Evolutionary conservation across 2,329 filamentous ascomycete species (phyloP).

Genomic region (Niveomyces coronatus): DNA sequence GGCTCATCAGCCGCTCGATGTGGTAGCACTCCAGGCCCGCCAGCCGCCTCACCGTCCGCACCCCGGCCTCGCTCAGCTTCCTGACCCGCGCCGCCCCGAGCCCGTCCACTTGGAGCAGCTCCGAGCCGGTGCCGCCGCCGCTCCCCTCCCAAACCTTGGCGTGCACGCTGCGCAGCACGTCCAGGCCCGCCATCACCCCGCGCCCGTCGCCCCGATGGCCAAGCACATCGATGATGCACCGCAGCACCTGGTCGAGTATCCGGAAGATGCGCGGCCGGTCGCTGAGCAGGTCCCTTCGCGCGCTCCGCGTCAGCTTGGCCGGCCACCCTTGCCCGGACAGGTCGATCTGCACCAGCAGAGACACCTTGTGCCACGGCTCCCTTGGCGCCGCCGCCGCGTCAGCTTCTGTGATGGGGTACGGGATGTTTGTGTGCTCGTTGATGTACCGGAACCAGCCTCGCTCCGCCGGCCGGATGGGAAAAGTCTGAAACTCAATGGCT

Average conservation of each 20-base stretch:
- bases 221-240: conserved; percentile 29
- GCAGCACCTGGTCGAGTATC: conserved; percentile 23
- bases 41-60: conserved; percentile 63
- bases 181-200: conserved; percentile 58
- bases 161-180: conserved; percentile 66
- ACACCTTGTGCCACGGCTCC: conserved; percentile 61
- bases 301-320: conserved; percentile 28
- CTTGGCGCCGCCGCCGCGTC: too few species aligned
- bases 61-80: conserved; percentile 60
- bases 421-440: conserved; percentile 28
- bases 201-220: conserved; percentile 47
- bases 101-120: conserved; percentile 73
- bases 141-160: conserved; percentile 75
- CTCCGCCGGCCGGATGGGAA: conserved; percentile 25
- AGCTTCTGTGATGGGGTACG: conserved; percentile 24
- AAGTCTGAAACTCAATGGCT: conserved; percentile 28
- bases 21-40: conserved; percentile 54
- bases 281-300: conserved; percentile 22
- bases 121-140: conserved; percentile 59
- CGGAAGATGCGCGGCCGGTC: conserved; percentile 23
- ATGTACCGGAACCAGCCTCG: conserved; percentile 26
- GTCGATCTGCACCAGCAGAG: conserved; percentile 62
- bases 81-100: conserved; percentile 67
- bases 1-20: conserved; percentile 67
- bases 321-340: conserved; percentile 54